A percentile compares a stretch with the other conserved stretches of the same genome.
phyloP scores from a whole-genome alignment of 73 alveolate species.

The Stentor coeruleus region DNA sequence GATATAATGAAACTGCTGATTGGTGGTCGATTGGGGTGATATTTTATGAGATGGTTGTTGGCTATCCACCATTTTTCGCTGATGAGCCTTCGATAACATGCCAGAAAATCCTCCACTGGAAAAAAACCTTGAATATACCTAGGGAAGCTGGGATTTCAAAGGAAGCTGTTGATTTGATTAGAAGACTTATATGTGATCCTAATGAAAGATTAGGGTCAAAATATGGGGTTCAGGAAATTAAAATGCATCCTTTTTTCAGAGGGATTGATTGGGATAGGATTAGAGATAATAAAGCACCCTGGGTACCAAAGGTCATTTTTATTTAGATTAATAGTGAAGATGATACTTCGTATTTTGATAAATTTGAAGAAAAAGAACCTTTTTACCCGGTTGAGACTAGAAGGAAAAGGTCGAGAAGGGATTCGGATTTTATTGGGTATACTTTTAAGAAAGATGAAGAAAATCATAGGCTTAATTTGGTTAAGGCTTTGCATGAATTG shows the following conservation, averaged over 20 bases:
- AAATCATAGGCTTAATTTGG: too few species aligned
- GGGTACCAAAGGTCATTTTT: slow-evolving; percentile 57
- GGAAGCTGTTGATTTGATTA: slow-evolving; percentile 78
- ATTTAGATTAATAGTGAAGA: too few species aligned
- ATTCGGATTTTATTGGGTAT: slow-evolving; percentile 48
- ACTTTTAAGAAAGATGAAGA: too few species aligned
- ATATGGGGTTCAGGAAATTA: slow-evolving; percentile 76
- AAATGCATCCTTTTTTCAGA: slow-evolving; percentile 89
- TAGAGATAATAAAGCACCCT: slow-evolving; percentile 70
- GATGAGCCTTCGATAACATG: slow-evolving; percentile 82
- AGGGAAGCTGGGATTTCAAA: slow-evolving; percentile 69
- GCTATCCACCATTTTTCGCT: slow-evolving; percentile 84
- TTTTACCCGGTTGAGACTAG: too few species aligned
- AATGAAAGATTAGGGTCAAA: slow-evolving; percentile 67
- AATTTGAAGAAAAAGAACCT: slow-evolving; percentile 88
- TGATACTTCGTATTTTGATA: slow-evolving; percentile 85
- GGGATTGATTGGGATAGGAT: slow-evolving; percentile 82
- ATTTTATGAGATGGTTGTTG: slow-evolving; percentile 81
- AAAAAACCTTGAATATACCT: slow-evolving; percentile 62
- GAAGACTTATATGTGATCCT: slow-evolving; percentile 65
- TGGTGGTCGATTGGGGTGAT: slow-evolving; percentile 92
- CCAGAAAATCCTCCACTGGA: slow-evolving; percentile 74
- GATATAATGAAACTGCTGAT: slow-evolving; percentile 74
- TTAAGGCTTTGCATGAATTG: too few species aligned
- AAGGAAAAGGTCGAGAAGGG: too few species aligned